Evolutionary conservation across 129 eudicot genomes (phyloP), one percentile per base, ranked within the genome.

Genomic region (Gnaphalium uliginosum): DNA sequence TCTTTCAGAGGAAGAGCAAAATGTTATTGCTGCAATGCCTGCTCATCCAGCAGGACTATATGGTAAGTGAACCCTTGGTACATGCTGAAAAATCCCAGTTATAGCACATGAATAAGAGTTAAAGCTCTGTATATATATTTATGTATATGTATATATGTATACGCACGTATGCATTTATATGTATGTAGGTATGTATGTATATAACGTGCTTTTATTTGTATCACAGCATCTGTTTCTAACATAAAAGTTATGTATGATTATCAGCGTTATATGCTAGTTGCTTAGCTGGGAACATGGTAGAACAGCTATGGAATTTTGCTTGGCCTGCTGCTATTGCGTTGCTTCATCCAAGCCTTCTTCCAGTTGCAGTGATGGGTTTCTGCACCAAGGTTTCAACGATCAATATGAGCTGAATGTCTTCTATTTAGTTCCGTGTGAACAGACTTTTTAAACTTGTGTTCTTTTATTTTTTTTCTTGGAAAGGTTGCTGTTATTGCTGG

Each of bases 1-100:
- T 81, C 83, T 94, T 57, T 76, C 98, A 51, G 91, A 89, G 82
- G 97, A 88, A 83, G 93, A 91, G 81, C 98, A 94, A 81, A 87
- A 86, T 73, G 76, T 75, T 25, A 86, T 94, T 83, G 96, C 98
- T 71, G 93, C 96, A 76, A 85, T 86, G 72, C 98, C 98, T 66
- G 98, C 98, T 43, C 98, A 94, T 87, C 98, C 98, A 73, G 93
- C 98, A 73, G 98, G 97, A 61, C 82, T 94, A 70, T 88, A 88
- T 46, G 97, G 98, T 94, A 73, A 77, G 86, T 76, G 50, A 50
- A 76, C 68, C 59, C 41, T 18, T 66, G 53, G 51, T n/a, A 32
- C 43, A 25, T 32, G 43, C 24, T 63, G 10, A 29, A 63, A 22
- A 4, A 29, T 4, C 24, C 54, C 33, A 48, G n/a, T 46, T 46